A percentile compares a stretch with the other conserved stretches of the same genome.
These are phyloP conservation scores for Beta corolliflora DNA, from an alignment of 179 eudicot species.

Conservation along the genomic window DNA sequence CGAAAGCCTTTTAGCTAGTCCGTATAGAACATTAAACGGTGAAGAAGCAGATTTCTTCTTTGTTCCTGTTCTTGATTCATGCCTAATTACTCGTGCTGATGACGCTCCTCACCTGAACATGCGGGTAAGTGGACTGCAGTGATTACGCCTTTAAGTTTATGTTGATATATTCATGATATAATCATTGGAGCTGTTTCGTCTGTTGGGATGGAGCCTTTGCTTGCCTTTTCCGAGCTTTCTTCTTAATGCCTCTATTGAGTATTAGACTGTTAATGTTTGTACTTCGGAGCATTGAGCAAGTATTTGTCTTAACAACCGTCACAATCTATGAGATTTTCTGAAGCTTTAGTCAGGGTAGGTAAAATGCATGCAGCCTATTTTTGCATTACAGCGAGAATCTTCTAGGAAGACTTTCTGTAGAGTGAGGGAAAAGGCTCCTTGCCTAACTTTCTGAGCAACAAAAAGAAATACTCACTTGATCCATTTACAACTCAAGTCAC, in stretches of 20 bases:
- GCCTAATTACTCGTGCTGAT: conserved; percentile 88
- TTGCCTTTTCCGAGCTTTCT: neutral
- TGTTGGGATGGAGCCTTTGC: neutral
- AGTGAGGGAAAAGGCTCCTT: neutral
- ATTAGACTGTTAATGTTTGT: neutral
- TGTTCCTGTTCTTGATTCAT: conserved; percentile 92
- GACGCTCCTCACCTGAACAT: conserved; percentile 85
- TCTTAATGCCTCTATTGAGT: neutral
- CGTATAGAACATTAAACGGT: conserved; percentile 80
- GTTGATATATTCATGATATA: neutral
- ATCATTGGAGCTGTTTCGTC: neutral
- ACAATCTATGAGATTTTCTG: neutral
- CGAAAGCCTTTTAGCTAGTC: conserved; percentile 87
- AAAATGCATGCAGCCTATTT: neutral
- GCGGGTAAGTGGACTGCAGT: conserved; percentile 45
- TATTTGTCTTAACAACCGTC: neutral
- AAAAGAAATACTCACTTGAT: neutral
- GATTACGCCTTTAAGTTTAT: conserved; percentile 12
- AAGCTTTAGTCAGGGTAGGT: neutral
- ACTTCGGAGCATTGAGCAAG: neutral
- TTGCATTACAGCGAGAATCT: no score
- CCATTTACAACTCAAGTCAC: neutral
- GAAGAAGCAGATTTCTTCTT: conserved; percentile 96
- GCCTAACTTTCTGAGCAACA: neutral
- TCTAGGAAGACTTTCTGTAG: neutral